Evolutionary conservation across 2,329 filamentous ascomycete genomes (phyloP).

Genomic region (Phyllosticta capitalensis): DNA sequence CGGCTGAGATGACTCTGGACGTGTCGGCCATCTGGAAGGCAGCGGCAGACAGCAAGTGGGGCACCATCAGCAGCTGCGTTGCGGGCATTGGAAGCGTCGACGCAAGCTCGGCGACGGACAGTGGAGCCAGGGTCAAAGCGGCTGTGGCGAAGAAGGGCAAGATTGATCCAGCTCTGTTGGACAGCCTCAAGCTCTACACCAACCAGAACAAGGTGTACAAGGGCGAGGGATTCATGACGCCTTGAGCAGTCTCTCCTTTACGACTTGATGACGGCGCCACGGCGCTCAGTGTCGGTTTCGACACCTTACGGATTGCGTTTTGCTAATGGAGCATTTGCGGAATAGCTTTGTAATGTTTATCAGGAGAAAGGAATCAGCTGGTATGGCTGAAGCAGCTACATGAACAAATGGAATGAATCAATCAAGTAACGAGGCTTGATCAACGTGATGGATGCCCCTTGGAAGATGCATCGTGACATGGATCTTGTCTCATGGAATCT

Average conservation of each 20-base stretch:
- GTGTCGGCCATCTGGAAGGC: constrained; percentile 29
- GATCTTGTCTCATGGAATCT: background rate
- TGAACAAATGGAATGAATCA: background rate
- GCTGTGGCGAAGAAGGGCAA: constrained; percentile 18
- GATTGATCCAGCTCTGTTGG: constrained; percentile 16
- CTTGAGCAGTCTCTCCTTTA: constrained; percentile 16
- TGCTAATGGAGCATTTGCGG: background rate
- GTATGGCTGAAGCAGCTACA: background rate
- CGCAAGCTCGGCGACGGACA: background rate
- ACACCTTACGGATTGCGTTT: background rate
- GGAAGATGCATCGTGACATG: background rate
- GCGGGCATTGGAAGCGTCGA: constrained; percentile 5
- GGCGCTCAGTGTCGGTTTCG: no score
- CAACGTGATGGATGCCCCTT: background rate
- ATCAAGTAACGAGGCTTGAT: background rate
- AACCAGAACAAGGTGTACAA: constrained; percentile 16
- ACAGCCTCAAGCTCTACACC: constrained; percentile 18
- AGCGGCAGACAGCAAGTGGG: constrained; percentile 29
- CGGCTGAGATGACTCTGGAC: constrained; percentile 32
- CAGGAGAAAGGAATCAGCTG: background rate
- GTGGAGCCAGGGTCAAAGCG: constrained; percentile 1
- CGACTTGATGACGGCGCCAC: background rate
- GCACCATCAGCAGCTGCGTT: constrained; percentile 23
- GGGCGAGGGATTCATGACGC: constrained; percentile 27
- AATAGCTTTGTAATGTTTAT: background rate